Evolutionary conservation across 352 stramenopile species (phyloP), one percentile per base, ranked within the genome.

Genomic region (Phytopythium cucurbitacearum): DNA sequence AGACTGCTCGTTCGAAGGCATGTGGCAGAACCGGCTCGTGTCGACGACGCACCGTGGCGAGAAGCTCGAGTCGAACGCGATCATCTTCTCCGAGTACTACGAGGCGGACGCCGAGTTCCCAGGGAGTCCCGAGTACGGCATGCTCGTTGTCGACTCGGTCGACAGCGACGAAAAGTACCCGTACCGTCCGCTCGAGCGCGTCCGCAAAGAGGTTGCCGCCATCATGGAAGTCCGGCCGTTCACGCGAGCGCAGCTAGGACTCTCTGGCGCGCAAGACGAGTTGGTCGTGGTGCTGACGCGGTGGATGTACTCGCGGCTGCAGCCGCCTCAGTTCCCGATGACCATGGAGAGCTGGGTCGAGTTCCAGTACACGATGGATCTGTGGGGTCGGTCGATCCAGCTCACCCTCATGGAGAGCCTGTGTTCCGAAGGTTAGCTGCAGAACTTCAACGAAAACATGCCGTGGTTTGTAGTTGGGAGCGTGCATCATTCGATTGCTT

Each of bases 21-120:
- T 79, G 8, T 56, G 65, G 4, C 68, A 85, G 57, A 71, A 79
- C 45, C 68, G 73, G 21, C 59, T 85, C 7, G 68, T 81, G 8
- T 75, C 71, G 38, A 65, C 48, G 13, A 65, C 66, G 1, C 36
- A 59, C 32, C 63, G 63, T 4, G 48, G 64, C 15, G 55, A 69
- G 1, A 57, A 64, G 16, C 60, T 82, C 41, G 74, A 85, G 64
- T 71, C 71, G 10, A 80, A 78, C 52, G 60, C 48, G 1, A 55
- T 74, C 8, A 46, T 76, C 40, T 76, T 74, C 52, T 73, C 62
- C 11, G 62, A 80, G 6, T 80, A 65, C 40, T 45, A 65, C 7
- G 53, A 65, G 45, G 46, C 42, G 5, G 61, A 64, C 2, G 40
- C 56, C 13, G 56, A 65, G 11, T 51, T 51, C 33, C 50, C 46